phyloP scores from a whole-genome alignment of 2,329 filamentous ascomycete genomes.

The Incumbomyces lentus region DNA sequence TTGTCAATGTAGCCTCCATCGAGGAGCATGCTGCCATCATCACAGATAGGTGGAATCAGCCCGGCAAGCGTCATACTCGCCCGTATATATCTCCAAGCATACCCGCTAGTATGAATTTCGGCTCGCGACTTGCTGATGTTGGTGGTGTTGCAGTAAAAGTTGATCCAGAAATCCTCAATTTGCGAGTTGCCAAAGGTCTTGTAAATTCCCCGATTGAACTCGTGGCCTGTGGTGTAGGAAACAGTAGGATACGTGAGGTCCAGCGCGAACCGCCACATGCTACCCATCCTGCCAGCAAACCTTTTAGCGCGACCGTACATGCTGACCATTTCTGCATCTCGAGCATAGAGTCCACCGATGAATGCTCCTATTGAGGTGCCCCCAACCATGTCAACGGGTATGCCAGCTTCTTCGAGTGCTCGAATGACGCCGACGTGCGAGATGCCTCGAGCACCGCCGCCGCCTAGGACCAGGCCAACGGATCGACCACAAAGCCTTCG shows the following conservation, averaged over 20 bases:
- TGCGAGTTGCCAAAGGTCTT: constrained; percentile 95
- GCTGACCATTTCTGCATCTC: constrained; percentile 90
- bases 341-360: constrained; percentile 87
- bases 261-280: constrained; percentile 95
- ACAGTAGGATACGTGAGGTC: constrained; percentile 93
- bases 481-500: constrained; percentile 86
- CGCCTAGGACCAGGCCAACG: constrained; percentile 85
- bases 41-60: constrained; percentile 82
- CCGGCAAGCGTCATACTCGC: constrained; percentile 96
- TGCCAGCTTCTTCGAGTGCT: constrained; percentile 88
- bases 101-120: constrained; percentile 91
- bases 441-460: constrained; percentile 84
- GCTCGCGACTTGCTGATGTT: constrained; percentile 90
- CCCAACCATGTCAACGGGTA: constrained; percentile 89
- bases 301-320: constrained; percentile 97
- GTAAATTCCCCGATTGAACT: constrained; percentile 98
- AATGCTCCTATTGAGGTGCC: constrained; percentile 95
- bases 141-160: constrained; percentile 98
- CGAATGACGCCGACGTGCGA: constrained; percentile 89
- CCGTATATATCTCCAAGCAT: constrained; percentile 93
- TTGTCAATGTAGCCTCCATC: constrained; percentile 98
- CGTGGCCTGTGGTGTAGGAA: constrained; percentile 95
- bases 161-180: constrained; percentile 98
- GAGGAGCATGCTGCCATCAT: constrained; percentile 91
- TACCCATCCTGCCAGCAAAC: constrained; percentile 96